These are phyloP conservation scores for Begonia peltatifolia DNA, from an alignment of 306 rosid species.

Conservation along the genomic window DNA sequence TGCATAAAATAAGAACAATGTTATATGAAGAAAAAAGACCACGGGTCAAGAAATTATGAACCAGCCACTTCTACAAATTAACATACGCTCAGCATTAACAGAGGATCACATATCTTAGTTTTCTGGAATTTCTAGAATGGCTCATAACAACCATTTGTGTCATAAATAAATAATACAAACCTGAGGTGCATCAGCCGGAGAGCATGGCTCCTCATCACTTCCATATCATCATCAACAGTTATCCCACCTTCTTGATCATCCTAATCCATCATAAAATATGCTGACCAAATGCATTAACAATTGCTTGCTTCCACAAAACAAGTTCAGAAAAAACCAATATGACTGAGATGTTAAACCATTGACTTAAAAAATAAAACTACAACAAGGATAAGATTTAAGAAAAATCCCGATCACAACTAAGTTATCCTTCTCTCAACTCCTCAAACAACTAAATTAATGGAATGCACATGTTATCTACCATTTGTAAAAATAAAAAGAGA, in stretches of 20 bases:
- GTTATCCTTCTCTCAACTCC: not conserved
- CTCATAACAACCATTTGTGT: too few species aligned
- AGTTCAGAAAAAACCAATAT: too few species aligned
- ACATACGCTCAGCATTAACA: not conserved
- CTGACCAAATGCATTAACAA: conserved; percentile 5
- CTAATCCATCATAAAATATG: conserved; percentile 26
- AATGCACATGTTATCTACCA: too few species aligned
- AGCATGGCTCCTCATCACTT: conserved; percentile 48
- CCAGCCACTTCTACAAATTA: not conserved
- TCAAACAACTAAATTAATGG: not conserved
- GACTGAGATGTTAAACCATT: too few species aligned
- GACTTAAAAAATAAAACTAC: too few species aligned
- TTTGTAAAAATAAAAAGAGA: too few species aligned
- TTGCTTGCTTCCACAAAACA: not conserved
- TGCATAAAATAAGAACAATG: too few species aligned
- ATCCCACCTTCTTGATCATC: conserved; percentile 73
- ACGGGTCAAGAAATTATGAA: not conserved
- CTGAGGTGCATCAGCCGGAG: conserved; percentile 75
- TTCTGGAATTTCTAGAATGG: too few species aligned
- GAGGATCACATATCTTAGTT: not conserved
- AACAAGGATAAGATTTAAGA: too few species aligned
- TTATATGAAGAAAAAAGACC: not conserved
- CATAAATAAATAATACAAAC: conserved; percentile 13
- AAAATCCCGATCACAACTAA: not conserved
- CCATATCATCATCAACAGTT: conserved; percentile 73